Base-by-base conservation (phyloP, 768 basidiomycete genomes). In the Mycena maculata region DNA sequence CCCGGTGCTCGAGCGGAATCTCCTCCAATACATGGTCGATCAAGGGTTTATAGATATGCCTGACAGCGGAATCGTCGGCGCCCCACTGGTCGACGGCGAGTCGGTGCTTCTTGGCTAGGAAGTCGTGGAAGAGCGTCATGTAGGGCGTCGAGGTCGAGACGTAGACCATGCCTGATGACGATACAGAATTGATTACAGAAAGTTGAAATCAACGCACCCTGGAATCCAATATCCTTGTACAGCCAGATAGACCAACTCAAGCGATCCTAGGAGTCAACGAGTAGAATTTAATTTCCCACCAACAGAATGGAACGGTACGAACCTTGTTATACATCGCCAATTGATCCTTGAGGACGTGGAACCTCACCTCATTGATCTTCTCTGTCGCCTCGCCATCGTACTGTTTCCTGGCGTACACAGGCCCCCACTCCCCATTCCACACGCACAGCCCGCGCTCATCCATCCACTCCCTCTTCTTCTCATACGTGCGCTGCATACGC, bases 161-260 rank as follows among this genome's bases (percentile, higher is more conserved):
- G 77, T 92, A 86, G 23, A 92, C 89, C 92, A 94, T 93, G 47
- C 93, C 93, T 80, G 91, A 9, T 23, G 2, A 15, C 1, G 41
- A 23, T 11, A 38, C 27, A 3, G 7, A 11, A 48, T 8, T 22
- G 12, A 38, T 4, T 18, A 1, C 4, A 22, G 2, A n/a, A n/a
- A 42, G 22, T 23, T 15, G 28, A 47, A 38, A n/a, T 11, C 42
- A 45, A 38, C 56, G 1, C 41, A 65, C 63, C 63, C 42, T 65
- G 91, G 84, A 90, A 91, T 16, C 92, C 92, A 69, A 92, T 91
- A 72, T 92, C 91, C 73, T 92, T 95, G 86, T 92, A 95, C 27
- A 93, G 78, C 94, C 94, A 95, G 80, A 94, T 95, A 1, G 90
- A 89, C 92, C 92, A 94, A 74, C 87, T 88, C 60, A 90, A 75